Evolutionary conservation across 331 rosid genomes (phyloP), one percentile per base, ranked within the genome.

Genomic region (Ulmus americana): DNA sequence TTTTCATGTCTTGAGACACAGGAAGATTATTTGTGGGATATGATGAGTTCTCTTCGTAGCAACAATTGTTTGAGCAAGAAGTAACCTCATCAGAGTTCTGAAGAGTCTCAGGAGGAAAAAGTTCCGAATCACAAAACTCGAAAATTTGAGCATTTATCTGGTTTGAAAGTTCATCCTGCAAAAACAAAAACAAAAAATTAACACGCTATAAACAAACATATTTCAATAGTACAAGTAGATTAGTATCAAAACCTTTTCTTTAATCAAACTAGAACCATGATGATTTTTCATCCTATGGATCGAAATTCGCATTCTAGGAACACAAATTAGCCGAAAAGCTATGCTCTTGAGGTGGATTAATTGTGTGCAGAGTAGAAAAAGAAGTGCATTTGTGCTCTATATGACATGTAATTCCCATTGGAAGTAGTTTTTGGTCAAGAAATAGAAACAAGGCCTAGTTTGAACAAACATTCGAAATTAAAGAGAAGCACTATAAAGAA

Each of bases 81-180:
- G 92, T 85, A 68, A 85, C 95, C 68, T 88, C 96, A 10, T 88
- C 96, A 11, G 86, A 82, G 71, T 82, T 86, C 68, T 82, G 90
- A 8, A 88, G 71, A n/a, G 81, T 75, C 70, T 91, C 94, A 8
- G 76, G 81, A 77, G 76, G 81, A 77, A 92, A 92, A 12, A 88
- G 68, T 6, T 85, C 88, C 10, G 83, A 67, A 55, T 88, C 95
- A n/a, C 83, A 86, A 39, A 88, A 81, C 38, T 92, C 91, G 16
- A 86, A 92, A 12, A 83, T 61, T 14, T 76, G 84, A 55, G 86
- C 85, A 62, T 83, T 79, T 7, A 89, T 72, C 5, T 90, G 98
- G 74, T 90, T 89, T 15, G 98, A 86, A 68, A 89, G 77, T 60
- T 94, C 95, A 35, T 87, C 97, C 97, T 94, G 95, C 76, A 83